Evolutionary conservation across 306 rosid species (phyloP), one percentile per base, ranked within the genome.

Genomic region (Trichosanthes cucumerina): DNA sequence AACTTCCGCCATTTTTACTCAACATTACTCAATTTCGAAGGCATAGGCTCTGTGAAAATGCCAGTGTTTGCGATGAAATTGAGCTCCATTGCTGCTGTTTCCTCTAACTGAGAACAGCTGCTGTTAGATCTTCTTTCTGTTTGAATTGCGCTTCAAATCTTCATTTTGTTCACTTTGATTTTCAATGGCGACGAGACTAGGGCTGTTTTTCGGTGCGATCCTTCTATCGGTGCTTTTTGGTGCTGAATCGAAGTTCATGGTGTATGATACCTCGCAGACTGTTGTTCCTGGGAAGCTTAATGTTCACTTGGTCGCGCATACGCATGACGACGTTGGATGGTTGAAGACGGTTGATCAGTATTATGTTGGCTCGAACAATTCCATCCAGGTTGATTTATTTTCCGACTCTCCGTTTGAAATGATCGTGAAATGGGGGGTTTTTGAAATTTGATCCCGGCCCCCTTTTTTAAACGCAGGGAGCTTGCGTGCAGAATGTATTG

Each of bases 271-370:
- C 15, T 79, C 84, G 10, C 84, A 80, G 73, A 76, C 76, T 13
- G 77, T 81, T 6, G 87, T 83, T 66, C 75, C 89, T 3, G 86
- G 81, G 6, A 88, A 88, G 65, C 81, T 88, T 6, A 88, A 85
- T 62, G 91, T 88, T 65, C 91, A 88, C 66, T 76, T 88, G 85
- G 91, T 88, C 19, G 70, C 91, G 72, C 91, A 88, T 78, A 64
- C 91, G 47, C 91, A 85, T 72, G 91, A 88, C 60, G 91, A 88
- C 47, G 91, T 88, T 66, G 91, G 91, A 43, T 88, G 91, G 91
- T 80, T 88, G 70, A 88, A 88, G 83, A 88, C 91, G 23, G 87
- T 88, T 54, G 91, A 88, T 80, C 91, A 88, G 83, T 88, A 88
- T 28, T 88, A 88, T 64, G 89, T 85, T 76, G 91, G 89, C 75